Evolutionary conservation across 2,329 filamentous ascomycete species (phyloP).

Genomic region (Penicillium sclerotiorum): DNA sequence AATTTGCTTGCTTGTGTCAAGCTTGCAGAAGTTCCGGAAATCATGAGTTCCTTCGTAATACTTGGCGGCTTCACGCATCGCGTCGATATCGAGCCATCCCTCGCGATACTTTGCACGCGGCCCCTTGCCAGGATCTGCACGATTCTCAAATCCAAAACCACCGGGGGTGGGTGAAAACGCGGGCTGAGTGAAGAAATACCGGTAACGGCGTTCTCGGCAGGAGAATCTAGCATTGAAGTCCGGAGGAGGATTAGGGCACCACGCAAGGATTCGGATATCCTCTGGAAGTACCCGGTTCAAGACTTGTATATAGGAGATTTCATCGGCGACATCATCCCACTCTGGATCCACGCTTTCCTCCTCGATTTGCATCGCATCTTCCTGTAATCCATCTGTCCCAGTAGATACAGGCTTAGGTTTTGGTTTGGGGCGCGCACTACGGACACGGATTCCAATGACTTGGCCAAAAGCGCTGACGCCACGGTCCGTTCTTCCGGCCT

Average conservation of each 20-base stretch:
- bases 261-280: constrained; percentile 88
- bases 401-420: constrained; percentile 15
- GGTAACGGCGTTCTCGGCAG: constrained; percentile 86
- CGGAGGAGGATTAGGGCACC: constrained; percentile 80
- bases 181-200: constrained; percentile 97
- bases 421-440: constrained; percentile 71
- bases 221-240: constrained; percentile 91
- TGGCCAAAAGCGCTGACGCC: constrained; percentile 97
- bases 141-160: constrained; percentile 51
- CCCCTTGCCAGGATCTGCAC: constrained; percentile 24
- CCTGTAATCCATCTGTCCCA: constrained; percentile 18
- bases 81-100: constrained; percentile 83
- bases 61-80: constrained; percentile 81
- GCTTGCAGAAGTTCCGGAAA: constrained; percentile 95
- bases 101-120: constrained; percentile 49
- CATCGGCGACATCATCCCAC: constrained; percentile 73
- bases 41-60: constrained; percentile 83
- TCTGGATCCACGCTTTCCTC: constrained; percentile 38
- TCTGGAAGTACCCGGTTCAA: constrained; percentile 86
- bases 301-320: constrained; percentile 79
- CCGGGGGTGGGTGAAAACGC: constrained; percentile 72
- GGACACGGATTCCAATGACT: constrained; percentile 79
- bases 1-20: constrained; percentile 88
- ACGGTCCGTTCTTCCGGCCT: constrained; percentile 89
- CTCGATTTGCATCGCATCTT: constrained; percentile 33